phyloP scores from a whole-genome alignment of 352 stramenopile genomes.

The Thraustochytrium sp. region DNA sequence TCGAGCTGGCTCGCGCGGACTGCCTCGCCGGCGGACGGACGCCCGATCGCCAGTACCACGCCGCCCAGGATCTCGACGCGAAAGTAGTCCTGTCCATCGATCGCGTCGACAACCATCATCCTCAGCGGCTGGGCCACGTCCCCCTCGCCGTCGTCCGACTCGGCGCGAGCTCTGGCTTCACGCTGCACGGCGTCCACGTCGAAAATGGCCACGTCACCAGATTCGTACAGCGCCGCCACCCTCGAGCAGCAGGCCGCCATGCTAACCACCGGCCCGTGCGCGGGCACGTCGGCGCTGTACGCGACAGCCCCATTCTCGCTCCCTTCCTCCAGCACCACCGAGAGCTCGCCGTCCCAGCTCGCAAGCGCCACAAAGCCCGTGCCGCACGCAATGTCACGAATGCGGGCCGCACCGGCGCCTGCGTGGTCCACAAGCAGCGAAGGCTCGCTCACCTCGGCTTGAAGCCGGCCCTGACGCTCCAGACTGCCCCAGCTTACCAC shows the following conservation, averaged over 20 bases:
- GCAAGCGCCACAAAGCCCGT: background rate
- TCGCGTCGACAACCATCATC: background rate
- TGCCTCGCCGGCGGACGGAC: background rate
- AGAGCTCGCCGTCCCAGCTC: background rate
- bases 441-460: background rate
- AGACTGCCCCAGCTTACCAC: background rate
- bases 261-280: background rate
- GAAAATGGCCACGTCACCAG: background rate
- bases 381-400: background rate
- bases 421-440: background rate
- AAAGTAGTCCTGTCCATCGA: background rate
- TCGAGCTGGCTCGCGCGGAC: background rate
- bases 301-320: background rate
- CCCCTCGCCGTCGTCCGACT: too few species aligned
- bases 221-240: background rate
- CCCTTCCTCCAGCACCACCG: background rate
- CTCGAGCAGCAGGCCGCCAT: background rate
- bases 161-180: too few species aligned
- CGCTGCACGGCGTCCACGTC: too few species aligned
- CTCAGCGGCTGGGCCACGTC: background rate
- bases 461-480: background rate
- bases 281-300: too few species aligned
- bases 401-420: background rate
- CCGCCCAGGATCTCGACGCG: background rate
- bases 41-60: background rate